Percentiles rank a stretch among this genome's conserved stretches.
Evolutionary conservation across 1,284 basidiomycete genomes (phyloP).

Genomic region (Neolentinus lepideus): DNA sequence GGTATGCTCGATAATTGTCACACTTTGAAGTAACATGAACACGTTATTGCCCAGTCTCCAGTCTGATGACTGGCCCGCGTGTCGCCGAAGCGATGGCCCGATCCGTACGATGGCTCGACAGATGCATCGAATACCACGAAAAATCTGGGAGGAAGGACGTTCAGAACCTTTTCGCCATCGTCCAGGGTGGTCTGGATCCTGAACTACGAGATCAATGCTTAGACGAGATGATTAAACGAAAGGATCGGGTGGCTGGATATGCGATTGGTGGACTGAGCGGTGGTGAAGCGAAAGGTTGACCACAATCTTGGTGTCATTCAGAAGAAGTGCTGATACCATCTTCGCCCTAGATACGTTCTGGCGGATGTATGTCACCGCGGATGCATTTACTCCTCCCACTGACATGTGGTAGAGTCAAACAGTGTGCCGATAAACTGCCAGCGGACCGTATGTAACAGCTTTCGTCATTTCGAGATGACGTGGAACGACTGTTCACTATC

Average conservation of each 20-base stretch:
- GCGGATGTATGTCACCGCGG: slow-evolving; percentile 52
- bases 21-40: not conserved
- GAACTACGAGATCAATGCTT: slow-evolving; percentile 66
- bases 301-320: not conserved
- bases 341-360: slow-evolving; percentile 65
- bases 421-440: slow-evolving; percentile 70
- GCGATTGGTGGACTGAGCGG: slow-evolving; percentile 82
- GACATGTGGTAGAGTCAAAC: slow-evolving; percentile 51
- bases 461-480: not conserved
- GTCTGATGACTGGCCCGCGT: slow-evolving; percentile 65
- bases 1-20: slow-evolving; percentile 37
- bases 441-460: slow-evolving; percentile 51
- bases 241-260: slow-evolving; percentile 67
- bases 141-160: slow-evolving; percentile 49
- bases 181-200: slow-evolving; percentile 76
- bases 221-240: slow-evolving; percentile 72
- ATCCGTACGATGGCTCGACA: slow-evolving; percentile 79
- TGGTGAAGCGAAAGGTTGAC: slow-evolving; percentile 78
- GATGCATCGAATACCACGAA: slow-evolving; percentile 72
- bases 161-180: slow-evolving; percentile 84
- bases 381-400: slow-evolving; percentile 10
- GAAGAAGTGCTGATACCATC: slow-evolving; percentile 3
- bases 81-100: slow-evolving; percentile 80
- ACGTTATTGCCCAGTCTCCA: slow-evolving; percentile 44
- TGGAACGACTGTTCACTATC: slow-evolving; percentile 8